A percentile compares a stretch with the other conserved stretches of the same genome.
Evolutionary conservation across 352 stramenopile species (phyloP).

Genomic region (Phytophthora chlamydospora): DNA sequence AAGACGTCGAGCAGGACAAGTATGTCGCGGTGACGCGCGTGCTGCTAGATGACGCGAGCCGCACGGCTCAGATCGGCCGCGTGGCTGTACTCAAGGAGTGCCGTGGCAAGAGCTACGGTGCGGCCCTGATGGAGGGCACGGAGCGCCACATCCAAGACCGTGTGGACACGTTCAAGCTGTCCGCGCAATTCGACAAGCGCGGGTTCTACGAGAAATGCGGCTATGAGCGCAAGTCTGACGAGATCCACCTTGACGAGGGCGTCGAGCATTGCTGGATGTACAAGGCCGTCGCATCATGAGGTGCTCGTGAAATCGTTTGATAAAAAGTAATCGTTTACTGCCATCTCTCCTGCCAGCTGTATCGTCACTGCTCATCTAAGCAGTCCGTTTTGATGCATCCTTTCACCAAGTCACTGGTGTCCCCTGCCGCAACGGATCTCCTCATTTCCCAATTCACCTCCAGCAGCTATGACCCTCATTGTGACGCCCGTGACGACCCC

Average conservation of each 20-base stretch:
- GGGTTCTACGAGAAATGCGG: conserved; percentile 43
- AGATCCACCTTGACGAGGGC: conserved; percentile 41
- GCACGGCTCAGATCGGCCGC: conserved; percentile 58
- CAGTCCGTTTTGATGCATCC: background rate
- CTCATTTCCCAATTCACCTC: conserved; percentile 18
- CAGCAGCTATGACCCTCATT: conserved; percentile 39
- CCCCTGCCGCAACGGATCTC: background rate
- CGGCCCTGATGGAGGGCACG: conserved; percentile 45
- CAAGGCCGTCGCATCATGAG: conserved; percentile 26
- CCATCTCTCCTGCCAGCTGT: no score
- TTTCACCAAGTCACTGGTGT: background rate
- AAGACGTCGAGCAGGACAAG: conserved; percentile 56
- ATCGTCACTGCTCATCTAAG: no score
- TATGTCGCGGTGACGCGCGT: conserved; percentile 56
- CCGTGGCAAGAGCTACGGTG: conserved; percentile 60
- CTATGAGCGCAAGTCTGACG: conserved; percentile 31
- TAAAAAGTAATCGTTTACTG: no score
- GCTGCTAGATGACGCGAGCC: conserved; percentile 35
- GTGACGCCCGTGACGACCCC: conserved; percentile 51
- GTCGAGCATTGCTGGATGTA: conserved; percentile 43
- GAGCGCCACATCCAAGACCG: conserved; percentile 37
- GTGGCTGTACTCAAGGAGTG: conserved; percentile 63
- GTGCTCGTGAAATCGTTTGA: no score
- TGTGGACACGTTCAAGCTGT: conserved; percentile 49
- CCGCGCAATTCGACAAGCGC: conserved; percentile 43